Evolutionary conservation across 2,329 filamentous ascomycete species (phyloP), one percentile per base, ranked within the genome.

Genomic region (Aspergillus viridinutans): DNA sequence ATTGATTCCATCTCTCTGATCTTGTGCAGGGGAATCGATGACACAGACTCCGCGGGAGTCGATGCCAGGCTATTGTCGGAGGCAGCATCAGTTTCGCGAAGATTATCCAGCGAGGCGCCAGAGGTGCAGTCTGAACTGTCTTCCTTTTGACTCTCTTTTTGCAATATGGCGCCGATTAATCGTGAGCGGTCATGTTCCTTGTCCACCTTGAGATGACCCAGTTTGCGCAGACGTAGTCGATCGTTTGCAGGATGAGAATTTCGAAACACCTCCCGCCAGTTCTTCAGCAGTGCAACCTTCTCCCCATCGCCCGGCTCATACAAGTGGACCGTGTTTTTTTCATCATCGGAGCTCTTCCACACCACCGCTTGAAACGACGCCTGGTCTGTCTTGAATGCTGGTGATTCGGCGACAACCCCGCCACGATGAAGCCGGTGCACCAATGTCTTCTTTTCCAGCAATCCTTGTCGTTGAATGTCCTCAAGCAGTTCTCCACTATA

Each of bases 241-340:
- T 67, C 67, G 49, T 67, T 65, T 20, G 64, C 64, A 5, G 70
- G 72, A 53, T 74, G 67, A 0, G 70, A 66, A 14, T 68, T 61
- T 43, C 72, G 71, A 59, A 80, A 79, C 2, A 77, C 62, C 55
- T 79, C 74, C 21, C 76, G 70, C 76, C 78, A 80, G 61, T 80
- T 75, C 59, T 76, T 73, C 50, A 80, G 66, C 20, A 80, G 58
- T 1, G 78, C 70, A 0, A 80, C 76, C 52, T 73, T 73, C 23
- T 76, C 72, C 3, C 73, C 74, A 3, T 72, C 64, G 3, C 76
- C 76, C 0, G 73, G 73, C 28, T 74, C 67, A 52, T 77, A 74
- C 10, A 72, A 56, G 21, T 70, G 61, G 2, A 66, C 61, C 2
- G 61, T 50, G 9, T 70, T 61, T 6, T 62, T 61, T 3, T 69